phyloP scores from a whole-genome alignment of 441 rosid species.

The Gossypium trilobum region DNA sequence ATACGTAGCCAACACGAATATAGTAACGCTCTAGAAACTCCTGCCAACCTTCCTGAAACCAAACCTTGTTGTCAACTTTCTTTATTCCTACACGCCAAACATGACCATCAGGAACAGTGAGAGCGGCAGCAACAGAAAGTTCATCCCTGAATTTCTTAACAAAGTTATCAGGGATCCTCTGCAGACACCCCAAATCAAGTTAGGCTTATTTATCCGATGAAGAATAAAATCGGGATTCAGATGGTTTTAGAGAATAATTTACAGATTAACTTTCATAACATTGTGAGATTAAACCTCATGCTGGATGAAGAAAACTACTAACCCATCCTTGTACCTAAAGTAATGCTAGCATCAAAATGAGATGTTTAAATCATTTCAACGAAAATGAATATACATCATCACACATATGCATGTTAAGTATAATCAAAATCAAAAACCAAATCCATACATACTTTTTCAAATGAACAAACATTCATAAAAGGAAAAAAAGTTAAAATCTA shows the following conservation, averaged over 20 bases:
- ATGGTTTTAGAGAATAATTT: background rate
- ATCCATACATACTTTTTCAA: background rate
- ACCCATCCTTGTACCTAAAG: background rate
- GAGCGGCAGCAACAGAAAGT: conserved; percentile 45
- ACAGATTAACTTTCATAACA: background rate
- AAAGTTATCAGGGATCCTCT: conserved; percentile 91
- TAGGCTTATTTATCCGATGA: conserved; percentile 10
- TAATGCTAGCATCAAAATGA: background rate
- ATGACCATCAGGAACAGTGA: no score
- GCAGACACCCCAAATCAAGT: conserved; percentile 32
- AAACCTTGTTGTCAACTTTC: conserved; percentile 64
- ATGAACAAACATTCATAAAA: background rate
- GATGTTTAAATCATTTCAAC: background rate
- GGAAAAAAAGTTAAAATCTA: background rate
- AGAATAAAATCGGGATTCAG: background rate
- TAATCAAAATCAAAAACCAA: background rate
- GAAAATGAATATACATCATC: background rate
- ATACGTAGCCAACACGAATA: conserved; percentile 73
- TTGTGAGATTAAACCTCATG: background rate
- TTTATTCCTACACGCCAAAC: conserved; percentile 51
- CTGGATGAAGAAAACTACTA: no score
- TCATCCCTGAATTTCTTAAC: conserved; percentile 74
- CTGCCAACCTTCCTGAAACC: conserved; percentile 93
- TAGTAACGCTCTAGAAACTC: conserved; percentile 77
- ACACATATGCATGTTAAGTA: background rate